Conservation (phyloP, 345 rosid species). For the Leavenworthia alabamica region DNA sequence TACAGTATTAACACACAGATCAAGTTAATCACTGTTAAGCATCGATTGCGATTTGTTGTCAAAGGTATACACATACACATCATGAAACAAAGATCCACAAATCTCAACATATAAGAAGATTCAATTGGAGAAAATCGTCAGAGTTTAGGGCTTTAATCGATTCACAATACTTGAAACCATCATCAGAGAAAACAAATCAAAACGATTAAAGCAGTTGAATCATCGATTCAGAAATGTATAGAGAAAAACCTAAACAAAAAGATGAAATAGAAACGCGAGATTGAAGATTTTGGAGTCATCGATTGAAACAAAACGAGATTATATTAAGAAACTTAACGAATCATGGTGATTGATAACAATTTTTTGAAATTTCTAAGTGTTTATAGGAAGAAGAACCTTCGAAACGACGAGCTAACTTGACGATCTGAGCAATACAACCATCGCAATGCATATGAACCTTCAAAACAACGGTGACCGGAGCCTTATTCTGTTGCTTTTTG, state of each 20-base stretch:
- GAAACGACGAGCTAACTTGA: slow-evolving; percentile 7
- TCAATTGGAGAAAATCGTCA: not conserved
- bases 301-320: not conserved
- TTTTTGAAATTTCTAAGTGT: not conserved
- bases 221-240: not conserved
- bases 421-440: slow-evolving; percentile 14
- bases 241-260: not conserved
- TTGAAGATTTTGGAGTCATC: not conserved
- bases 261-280: not conserved
- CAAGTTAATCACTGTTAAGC: not conserved
- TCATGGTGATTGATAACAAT: not conserved
- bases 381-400: not conserved
- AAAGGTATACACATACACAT: not conserved
- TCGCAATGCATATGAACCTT: slow-evolving; percentile 20
- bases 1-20: not conserved
- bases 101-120: not conserved
- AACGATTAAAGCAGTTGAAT: not conserved
- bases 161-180: not conserved
- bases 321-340: not conserved
- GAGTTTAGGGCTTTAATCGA: not conserved
- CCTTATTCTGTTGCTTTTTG: not conserved
- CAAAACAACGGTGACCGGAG: slow-evolving; percentile 21
- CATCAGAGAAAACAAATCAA: not conserved
- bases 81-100: slow-evolving; percentile 6
- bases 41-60: not conserved